phyloP scores from a whole-genome alignment of 148 eudicot genomes.

The Selenicereus undatus region DNA sequence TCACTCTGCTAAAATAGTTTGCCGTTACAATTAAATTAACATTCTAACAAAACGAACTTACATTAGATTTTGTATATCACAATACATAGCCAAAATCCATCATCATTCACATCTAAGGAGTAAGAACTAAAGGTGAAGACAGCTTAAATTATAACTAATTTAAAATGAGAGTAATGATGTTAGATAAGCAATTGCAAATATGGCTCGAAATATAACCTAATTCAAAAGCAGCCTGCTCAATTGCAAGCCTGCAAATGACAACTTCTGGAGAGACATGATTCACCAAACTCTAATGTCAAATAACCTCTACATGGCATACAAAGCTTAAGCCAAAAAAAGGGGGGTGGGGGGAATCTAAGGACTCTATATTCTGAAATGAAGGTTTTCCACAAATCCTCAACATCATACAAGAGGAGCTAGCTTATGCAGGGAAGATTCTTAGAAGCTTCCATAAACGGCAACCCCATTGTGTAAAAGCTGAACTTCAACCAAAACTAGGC shows the following conservation, averaged over 20 bases:
- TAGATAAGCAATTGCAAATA: background rate
- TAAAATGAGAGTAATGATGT: background rate
- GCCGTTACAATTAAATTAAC: background rate
- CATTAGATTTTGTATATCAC: background rate
- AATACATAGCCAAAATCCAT: constrained; percentile 1
- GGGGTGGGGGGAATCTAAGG: background rate
- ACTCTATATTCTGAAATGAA: background rate
- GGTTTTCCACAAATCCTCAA: background rate
- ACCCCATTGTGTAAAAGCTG: too few relatives aligned
- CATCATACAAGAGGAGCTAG: background rate
- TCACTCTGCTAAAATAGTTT: background rate
- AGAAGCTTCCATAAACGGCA: too few relatives aligned
- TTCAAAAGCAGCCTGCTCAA: background rate
- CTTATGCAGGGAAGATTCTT: background rate
- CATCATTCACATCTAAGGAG: background rate
- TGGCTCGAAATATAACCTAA: background rate
- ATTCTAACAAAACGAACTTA: background rate
- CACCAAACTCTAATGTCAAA: background rate
- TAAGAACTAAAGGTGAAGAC: background rate
- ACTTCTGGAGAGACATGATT: background rate
- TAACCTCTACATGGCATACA: background rate
- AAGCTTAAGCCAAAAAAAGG: background rate
- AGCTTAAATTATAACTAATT: background rate
- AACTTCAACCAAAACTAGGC: too few relatives aligned
- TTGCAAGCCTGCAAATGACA: background rate